Conservation (phyloP, 2,329 filamentous ascomycete species). For the Xylariales sp. region DNA sequence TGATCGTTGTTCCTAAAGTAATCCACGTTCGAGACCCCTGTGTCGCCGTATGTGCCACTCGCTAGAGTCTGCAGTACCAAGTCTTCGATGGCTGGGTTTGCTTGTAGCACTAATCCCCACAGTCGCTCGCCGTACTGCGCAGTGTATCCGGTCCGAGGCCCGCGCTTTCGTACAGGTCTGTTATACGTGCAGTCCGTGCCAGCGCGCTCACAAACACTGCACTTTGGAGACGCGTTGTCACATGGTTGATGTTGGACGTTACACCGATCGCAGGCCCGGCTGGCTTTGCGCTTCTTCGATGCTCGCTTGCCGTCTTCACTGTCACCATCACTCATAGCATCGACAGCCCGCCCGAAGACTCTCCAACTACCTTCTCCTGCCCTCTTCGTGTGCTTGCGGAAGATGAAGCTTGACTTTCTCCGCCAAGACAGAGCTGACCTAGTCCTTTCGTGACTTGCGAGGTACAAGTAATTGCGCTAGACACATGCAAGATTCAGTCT, state of each 20-base stretch:
- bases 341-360: slow-evolving; percentile 14
- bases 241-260: slow-evolving; percentile 44
- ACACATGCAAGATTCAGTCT: too few relatives aligned
- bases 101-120: slow-evolving; percentile 28
- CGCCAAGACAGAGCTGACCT: too few relatives aligned
- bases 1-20: slow-evolving; percentile 29
- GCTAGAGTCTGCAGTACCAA: slow-evolving; percentile 25
- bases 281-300: slow-evolving; percentile 31
- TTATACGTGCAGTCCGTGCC: slow-evolving; percentile 30
- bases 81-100: slow-evolving; percentile 27
- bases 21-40: slow-evolving; percentile 25
- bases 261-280: slow-evolving; percentile 38
- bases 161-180: slow-evolving; percentile 28
- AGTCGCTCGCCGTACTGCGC: slow-evolving; percentile 30
- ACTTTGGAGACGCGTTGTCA: slow-evolving; percentile 42
- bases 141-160: slow-evolving; percentile 29
- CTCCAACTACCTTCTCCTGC: neutral
- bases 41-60: slow-evolving; percentile 22
- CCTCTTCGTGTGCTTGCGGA: neutral
- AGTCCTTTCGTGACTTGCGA: too few relatives aligned
- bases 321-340: slow-evolving; percentile 31
- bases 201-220: slow-evolving; percentile 37
- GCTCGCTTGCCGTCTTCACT: slow-evolving; percentile 26
- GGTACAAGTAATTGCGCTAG: too few relatives aligned
- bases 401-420: neutral